These are phyloP conservation scores for Cladophialophora carrionii DNA, from an alignment of 2,329 filamentous ascomycete species.

Conservation along the genomic window DNA sequence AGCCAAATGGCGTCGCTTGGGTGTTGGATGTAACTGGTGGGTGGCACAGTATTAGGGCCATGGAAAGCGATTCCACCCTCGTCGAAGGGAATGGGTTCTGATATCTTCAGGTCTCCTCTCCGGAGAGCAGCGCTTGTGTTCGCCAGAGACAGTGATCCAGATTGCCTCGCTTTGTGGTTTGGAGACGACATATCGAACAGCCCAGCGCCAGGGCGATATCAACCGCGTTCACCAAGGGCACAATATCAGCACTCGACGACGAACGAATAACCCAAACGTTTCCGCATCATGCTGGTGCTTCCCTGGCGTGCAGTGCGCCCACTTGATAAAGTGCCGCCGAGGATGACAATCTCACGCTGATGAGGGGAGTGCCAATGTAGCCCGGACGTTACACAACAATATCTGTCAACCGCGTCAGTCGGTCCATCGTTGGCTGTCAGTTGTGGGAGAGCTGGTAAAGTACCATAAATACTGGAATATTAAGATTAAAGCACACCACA, in stretches of 20 bases:
- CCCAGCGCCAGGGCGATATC: conserved; percentile 7
- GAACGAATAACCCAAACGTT: conserved; percentile 2
- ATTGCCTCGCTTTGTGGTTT: conserved; percentile 24
- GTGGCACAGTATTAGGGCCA: conserved; percentile 11
- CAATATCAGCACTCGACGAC: conserved; percentile 17
- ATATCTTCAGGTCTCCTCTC: conserved; percentile 42
- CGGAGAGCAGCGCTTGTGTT: conserved; percentile 37
- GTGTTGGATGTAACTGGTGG: conserved; percentile 15
- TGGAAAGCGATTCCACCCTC: conserved; percentile 22
- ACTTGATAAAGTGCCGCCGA: conserved; percentile 2
- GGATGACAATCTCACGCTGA: not conserved
- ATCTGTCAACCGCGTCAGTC: conserved; percentile 21
- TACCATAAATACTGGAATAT: conserved; percentile 17
- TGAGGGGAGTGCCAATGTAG: not conserved
- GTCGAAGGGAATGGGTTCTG: conserved; percentile 39
- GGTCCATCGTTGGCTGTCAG: not conserved
- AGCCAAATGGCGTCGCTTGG: conserved; percentile 29
- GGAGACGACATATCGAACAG: conserved; percentile 27
- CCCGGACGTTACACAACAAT: conserved; percentile 4
- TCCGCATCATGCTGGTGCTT: conserved; percentile 23
- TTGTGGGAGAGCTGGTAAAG: not conserved
- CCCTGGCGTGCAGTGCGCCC: conserved; percentile 3
- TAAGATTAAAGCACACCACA: conserved; percentile 16
- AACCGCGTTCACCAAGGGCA: conserved; percentile 1
- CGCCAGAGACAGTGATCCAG: conserved; percentile 18